Evolutionary conservation across 768 basidiomycete species (phyloP).

Genomic region (Russula olivacea): DNA sequence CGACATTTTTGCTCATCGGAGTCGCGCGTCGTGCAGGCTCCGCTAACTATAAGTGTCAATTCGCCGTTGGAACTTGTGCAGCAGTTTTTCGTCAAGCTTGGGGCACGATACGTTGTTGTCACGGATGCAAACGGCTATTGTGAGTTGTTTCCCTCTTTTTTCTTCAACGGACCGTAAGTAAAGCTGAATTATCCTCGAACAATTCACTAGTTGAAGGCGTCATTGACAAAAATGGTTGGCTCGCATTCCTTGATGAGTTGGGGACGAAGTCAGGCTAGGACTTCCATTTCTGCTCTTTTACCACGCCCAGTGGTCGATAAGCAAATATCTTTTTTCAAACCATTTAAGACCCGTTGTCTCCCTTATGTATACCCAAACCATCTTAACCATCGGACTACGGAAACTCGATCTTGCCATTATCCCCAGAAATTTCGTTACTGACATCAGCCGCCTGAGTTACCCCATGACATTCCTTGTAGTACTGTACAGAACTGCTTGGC

Average conservation of each 20-base stretch:
- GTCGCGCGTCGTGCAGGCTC: conserved; percentile 49
- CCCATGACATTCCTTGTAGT: background rate
- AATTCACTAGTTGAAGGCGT: conserved; percentile 67
- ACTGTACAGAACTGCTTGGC: background rate
- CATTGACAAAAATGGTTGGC: conserved; percentile 93
- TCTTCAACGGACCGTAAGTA: background rate
- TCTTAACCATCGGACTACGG: background rate
- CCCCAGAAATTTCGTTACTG: background rate
- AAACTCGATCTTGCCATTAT: background rate
- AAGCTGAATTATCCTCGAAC: background rate
- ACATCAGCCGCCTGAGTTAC: background rate
- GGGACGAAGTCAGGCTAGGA: conserved; percentile 39
- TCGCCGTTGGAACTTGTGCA: conserved; percentile 90
- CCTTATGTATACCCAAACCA: background rate
- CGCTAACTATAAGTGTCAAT: conserved; percentile 75
- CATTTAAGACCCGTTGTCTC: background rate
- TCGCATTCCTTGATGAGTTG: conserved; percentile 74
- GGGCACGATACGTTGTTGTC: conserved; percentile 84
- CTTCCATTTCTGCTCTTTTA: background rate
- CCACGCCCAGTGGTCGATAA: background rate
- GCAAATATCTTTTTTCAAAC: background rate
- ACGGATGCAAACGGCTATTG: conserved; percentile 78
- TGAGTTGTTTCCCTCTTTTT: conserved; percentile 34
- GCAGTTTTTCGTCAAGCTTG: conserved; percentile 90
- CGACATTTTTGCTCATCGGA: background rate